These are phyloP conservation scores for Pouteria campechiana DNA, from an alignment of 179 eudicot genomes.

Conservation along the genomic window DNA sequence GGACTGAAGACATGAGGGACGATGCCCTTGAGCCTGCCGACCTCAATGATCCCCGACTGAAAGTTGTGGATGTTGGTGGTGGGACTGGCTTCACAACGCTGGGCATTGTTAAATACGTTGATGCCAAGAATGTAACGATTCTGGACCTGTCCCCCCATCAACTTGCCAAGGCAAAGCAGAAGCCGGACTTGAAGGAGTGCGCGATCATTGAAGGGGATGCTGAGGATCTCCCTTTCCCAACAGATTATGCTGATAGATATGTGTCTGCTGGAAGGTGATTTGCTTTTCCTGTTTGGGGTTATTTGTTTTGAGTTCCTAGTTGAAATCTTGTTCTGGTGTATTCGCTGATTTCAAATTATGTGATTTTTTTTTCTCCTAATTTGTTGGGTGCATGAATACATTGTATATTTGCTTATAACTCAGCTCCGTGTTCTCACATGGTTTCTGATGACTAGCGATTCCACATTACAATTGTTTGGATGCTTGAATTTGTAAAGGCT, in stretches of 20 bases:
- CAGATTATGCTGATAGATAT: slow-evolving; percentile 90
- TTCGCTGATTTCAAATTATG: not conserved
- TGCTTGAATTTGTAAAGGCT: no score
- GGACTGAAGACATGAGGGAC: slow-evolving; percentile 85
- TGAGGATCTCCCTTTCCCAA: slow-evolving; percentile 79
- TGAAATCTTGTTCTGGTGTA: not conserved
- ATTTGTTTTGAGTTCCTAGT: not conserved
- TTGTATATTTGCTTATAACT: no score
- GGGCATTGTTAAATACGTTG: slow-evolving; percentile 77
- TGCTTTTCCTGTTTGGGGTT: not conserved
- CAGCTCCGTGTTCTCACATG: no score
- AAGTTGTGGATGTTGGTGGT: slow-evolving; percentile 91
- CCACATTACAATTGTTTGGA: no score
- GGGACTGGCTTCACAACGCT: slow-evolving; percentile 91
- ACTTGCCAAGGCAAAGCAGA: slow-evolving; percentile 78
- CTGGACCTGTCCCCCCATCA: slow-evolving; percentile 93
- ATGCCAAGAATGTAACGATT: slow-evolving; percentile 91
- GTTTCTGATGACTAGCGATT: no score
- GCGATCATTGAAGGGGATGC: slow-evolving; percentile 86
- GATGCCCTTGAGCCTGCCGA: slow-evolving; percentile 80
- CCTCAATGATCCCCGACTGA: slow-evolving; percentile 38
- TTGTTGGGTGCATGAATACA: no score
- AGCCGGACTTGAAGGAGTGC: slow-evolving; percentile 79
- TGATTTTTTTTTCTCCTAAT: no score
- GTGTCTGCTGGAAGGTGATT: slow-evolving; percentile 91